A percentile compares a stretch with the other conserved stretches of the same genome.
Conservation (phyloP, 2,329 filamentous ascomycete genomes). For the Aureobasidium leucospermi region DNA sequence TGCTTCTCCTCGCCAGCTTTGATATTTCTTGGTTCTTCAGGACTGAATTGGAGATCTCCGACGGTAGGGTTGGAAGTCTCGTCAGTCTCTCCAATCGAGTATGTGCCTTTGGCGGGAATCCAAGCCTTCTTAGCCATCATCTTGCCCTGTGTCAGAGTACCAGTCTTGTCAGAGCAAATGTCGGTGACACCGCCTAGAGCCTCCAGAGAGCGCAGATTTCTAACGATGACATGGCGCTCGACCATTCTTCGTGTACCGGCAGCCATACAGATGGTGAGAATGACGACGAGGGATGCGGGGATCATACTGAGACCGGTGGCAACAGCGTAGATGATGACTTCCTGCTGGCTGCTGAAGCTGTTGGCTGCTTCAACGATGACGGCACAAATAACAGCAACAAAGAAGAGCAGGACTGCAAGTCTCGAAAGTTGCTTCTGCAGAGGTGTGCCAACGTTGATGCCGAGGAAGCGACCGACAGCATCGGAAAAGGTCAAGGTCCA, state of each 20-base stretch:
- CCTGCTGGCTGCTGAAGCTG: constrained; percentile 44
- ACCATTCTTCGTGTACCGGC: constrained; percentile 58
- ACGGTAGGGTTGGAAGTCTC: constrained; percentile 53
- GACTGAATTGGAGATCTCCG: constrained; percentile 47
- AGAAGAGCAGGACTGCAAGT: constrained; percentile 70
- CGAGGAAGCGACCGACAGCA: constrained; percentile 55
- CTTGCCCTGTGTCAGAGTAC: constrained; percentile 49
- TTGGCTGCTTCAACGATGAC: constrained; percentile 60
- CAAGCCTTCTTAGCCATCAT: constrained; percentile 59
- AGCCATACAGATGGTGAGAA: constrained; percentile 37
- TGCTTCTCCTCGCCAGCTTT: constrained; percentile 14
- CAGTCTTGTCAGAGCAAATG: constrained; percentile 65
- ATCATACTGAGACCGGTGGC: constrained; percentile 57
- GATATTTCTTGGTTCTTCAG: constrained; percentile 15
- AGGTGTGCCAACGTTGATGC: constrained; percentile 66
- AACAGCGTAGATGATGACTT: constrained; percentile 61
- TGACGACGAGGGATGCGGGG: constrained; percentile 43
- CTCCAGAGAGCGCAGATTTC: constrained; percentile 58
- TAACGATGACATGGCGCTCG: constrained; percentile 57
- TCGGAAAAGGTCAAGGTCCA: constrained; percentile 48
- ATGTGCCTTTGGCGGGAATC: constrained; percentile 55
- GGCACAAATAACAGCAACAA: constrained; percentile 58
- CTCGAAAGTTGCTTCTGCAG: constrained; percentile 75
- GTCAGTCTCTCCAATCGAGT: constrained; percentile 49
- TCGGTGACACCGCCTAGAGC: constrained; percentile 54